These are phyloP conservation scores for Tylopilus plumbeoviolaceoides DNA, from an alignment of 768 basidiomycete species.

Conservation along the genomic window DNA sequence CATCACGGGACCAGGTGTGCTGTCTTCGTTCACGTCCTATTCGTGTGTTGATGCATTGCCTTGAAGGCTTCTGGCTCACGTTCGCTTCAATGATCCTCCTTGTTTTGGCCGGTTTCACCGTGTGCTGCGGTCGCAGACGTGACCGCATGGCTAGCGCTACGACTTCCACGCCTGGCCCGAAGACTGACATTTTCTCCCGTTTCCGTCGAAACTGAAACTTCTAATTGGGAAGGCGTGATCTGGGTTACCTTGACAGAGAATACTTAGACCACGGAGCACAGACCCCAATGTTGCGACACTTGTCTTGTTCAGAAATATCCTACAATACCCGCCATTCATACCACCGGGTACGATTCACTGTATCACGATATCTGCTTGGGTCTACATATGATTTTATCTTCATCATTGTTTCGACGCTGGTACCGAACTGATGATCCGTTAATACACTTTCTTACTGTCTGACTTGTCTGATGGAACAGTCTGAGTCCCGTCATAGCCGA, in stretches of 20 bases:
- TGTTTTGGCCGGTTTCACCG: conserved; percentile 60
- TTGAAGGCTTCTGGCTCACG: conserved; percentile 73
- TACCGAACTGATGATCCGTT: conserved; percentile 3
- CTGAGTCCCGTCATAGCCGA: no score
- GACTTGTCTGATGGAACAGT: not conserved
- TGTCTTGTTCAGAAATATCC: not conserved
- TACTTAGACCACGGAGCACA: no score
- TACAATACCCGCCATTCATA: no score
- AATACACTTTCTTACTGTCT: conserved; percentile 8
- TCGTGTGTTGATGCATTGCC: not conserved
- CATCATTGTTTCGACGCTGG: not conserved
- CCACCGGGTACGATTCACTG: no score
- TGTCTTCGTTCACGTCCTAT: not conserved
- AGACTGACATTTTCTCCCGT: conserved; percentile 30
- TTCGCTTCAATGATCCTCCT: conserved; percentile 63
- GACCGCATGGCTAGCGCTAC: conserved; percentile 45
- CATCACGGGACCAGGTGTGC: conserved; percentile 59
- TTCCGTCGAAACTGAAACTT: conserved; percentile 36
- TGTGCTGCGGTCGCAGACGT: conserved; percentile 64
- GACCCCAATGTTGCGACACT: not conserved
- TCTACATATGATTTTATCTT: conserved; percentile 1
- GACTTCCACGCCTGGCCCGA: conserved; percentile 16
- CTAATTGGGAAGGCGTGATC: not conserved
- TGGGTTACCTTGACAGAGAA: not conserved
- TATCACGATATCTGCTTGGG: not conserved